Percentiles rank a stretch among this genome's conserved stretches.
Conservation (phyloP, 2,329 filamentous ascomycete species). For the Fusarium heterosporum region DNA sequence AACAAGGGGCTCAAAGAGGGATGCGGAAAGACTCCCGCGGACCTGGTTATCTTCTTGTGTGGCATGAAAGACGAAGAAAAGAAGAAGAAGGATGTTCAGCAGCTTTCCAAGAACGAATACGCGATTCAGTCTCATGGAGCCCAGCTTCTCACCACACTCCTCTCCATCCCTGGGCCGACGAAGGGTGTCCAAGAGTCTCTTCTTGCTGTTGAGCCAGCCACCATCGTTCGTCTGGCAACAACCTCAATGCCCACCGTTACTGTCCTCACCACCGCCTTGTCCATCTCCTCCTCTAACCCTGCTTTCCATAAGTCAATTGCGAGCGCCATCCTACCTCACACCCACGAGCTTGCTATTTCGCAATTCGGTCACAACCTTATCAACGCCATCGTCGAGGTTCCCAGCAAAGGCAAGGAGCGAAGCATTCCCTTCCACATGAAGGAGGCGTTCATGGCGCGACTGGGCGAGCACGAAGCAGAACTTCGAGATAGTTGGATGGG, state of each 20-base stretch:
- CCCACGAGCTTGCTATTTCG: conserved; percentile 60
- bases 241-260: conserved; percentile 61
- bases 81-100: conserved; percentile 53
- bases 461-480: conserved; percentile 61
- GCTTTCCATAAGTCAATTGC: conserved; percentile 68
- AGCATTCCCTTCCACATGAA: conserved; percentile 69
- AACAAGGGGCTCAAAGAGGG: conserved; percentile 62
- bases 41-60: conserved; percentile 63
- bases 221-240: conserved; percentile 73
- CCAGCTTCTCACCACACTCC: conserved; percentile 82
- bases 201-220: conserved; percentile 66
- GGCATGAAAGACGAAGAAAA: conserved; percentile 55
- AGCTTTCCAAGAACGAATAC: conserved; percentile 66
- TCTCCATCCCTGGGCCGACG: conserved; percentile 77
- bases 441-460: conserved; percentile 63
- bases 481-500: conserved; percentile 67
- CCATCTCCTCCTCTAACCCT: conserved; percentile 60
- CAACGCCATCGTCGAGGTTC: conserved; percentile 61
- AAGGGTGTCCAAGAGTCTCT: conserved; percentile 81
- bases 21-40: conserved; percentile 60
- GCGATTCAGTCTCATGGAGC: conserved; percentile 76
- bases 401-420: conserved; percentile 61
- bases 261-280: conserved; percentile 63
- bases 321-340: conserved; percentile 59
- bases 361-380: conserved; percentile 65